Evolutionary conservation across 345 rosid species (phyloP).

Genomic region (Sisymbrium altissimum): DNA sequence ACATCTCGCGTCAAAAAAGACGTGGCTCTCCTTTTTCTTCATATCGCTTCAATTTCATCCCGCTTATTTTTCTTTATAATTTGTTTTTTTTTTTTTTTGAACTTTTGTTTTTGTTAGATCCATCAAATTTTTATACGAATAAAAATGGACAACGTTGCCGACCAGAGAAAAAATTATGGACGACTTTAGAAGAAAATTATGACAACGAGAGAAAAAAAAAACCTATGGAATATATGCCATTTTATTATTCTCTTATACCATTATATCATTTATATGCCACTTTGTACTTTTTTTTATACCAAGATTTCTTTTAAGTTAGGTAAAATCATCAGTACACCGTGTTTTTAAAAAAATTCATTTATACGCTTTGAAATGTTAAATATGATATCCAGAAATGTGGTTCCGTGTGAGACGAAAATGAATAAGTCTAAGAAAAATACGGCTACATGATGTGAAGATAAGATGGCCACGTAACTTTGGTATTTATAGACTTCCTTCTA

Average conservation of each 20-base stretch:
- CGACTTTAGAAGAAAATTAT: background rate
- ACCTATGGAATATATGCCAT: conserved; percentile 3
- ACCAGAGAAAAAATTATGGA: background rate
- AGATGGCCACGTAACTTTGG: conserved; percentile 2
- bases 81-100: background rate
- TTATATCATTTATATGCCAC: background rate
- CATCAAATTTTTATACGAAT: background rate
- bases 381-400: no score
- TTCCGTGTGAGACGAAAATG: background rate
- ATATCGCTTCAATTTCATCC: background rate
- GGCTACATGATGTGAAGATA: background rate
- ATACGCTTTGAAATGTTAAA: no score
- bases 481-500: background rate
- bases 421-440: background rate
- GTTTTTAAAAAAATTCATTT: no score
- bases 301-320: background rate
- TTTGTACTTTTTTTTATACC: background rate
- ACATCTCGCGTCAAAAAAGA: background rate
- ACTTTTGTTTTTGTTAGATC: background rate
- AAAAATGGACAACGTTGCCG: background rate
- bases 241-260: background rate
- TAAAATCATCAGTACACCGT: background rate
- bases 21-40: background rate
- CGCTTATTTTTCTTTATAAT: background rate
- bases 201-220: background rate